These are phyloP conservation scores for Torrubiellomyces zombiae DNA, from an alignment of 2,329 filamentous ascomycete species.

Conservation along the genomic window DNA sequence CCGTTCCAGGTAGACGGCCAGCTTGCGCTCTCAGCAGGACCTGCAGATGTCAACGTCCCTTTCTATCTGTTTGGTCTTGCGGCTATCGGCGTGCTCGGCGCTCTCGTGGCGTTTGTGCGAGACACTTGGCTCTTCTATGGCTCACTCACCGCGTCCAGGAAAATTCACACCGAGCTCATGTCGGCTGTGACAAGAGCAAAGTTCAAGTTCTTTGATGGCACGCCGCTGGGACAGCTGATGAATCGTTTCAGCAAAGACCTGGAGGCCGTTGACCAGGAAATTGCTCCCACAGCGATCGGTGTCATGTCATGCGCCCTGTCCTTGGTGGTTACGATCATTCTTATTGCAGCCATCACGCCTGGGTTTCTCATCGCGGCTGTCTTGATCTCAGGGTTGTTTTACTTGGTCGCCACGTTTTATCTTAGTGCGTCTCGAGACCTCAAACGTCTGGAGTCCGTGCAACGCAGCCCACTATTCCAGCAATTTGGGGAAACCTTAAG, in stretches of 20 bases:
- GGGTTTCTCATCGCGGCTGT: slow-evolving; percentile 74
- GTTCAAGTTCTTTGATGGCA: slow-evolving; percentile 96
- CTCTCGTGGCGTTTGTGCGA: slow-evolving; percentile 63
- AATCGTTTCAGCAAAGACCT: slow-evolving; percentile 98
- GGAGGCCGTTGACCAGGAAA: slow-evolving; percentile 87
- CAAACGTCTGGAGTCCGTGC: slow-evolving; percentile 85
- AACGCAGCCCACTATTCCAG: slow-evolving; percentile 89
- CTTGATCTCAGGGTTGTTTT: slow-evolving; percentile 73
- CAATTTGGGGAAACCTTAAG: slow-evolving; percentile 93
- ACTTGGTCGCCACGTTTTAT: slow-evolving; percentile 73
- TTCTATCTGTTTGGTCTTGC: slow-evolving; percentile 83
- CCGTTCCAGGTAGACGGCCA: slow-evolving; percentile 4
- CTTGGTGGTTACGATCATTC: slow-evolving; percentile 66
- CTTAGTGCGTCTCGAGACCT: slow-evolving; percentile 84
- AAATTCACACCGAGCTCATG: slow-evolving; percentile 67
- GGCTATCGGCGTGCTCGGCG: slow-evolving; percentile 58
- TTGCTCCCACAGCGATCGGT: slow-evolving; percentile 76
- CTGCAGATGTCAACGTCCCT: slow-evolving; percentile 48
- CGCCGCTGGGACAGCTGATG: slow-evolving; percentile 89
- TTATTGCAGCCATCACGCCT: slow-evolving; percentile 82
- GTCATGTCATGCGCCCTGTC: slow-evolving; percentile 47
- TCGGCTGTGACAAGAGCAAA: slow-evolving; percentile 69
- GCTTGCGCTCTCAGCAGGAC: slow-evolving; percentile 7
- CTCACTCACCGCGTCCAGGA: slow-evolving; percentile 73
- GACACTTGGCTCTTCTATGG: slow-evolving; percentile 87